Base-by-base conservation (phyloP, 345 rosid species). In the Mangifera indica region DNA sequence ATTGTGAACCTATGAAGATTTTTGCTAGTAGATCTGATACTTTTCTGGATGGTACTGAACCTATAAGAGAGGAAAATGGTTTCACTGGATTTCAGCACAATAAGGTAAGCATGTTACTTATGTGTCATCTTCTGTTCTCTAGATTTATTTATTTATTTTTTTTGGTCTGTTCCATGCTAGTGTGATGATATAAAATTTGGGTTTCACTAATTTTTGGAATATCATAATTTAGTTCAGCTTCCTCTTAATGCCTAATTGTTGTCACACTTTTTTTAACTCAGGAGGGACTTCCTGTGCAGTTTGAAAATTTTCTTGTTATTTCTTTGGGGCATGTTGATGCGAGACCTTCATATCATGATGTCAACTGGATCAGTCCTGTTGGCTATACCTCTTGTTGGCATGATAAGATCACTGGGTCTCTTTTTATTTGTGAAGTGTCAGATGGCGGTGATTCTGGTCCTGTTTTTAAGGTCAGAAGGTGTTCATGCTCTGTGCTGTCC, bases 351-450 rank as follows among this genome's bases (percentile, higher is more conserved):
- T 95, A 92, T 84, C 99, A 95, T 79, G 81, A 80, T 77, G 82
- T 56, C 61, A 78, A 78, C 75, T 59, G 76, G 78, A 88, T 91
- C 69, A 91, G 81, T 81, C 99, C 99, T 48, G 72, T 92, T 80
- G 96, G 99, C 37, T 95, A 84, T 78, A 88, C 85, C 75, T 91
- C 97, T 56, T 95, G 93, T 82, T 95, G 99, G 99, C 99, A 95
- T 81, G 99, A 95, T 79, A 92, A 86, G 77, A 79, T 89, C 79
- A 95, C 98, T n/a, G 91, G 97, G 69, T 95, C 99, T 10, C 81
- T 95, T 71, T 91, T 95, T 70, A 70, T 84, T 29, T 86, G 93
- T 80, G 93, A 95, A 78, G 90, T 95, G 73, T 84, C 75, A 65
- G 97, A 92, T 79, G 98, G 97, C 46, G 90, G 93, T 78, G 86